Evolutionary conservation across 176 grass and related monocot genomes (phyloP).

Genomic region (Phyllostachys edulis): DNA sequence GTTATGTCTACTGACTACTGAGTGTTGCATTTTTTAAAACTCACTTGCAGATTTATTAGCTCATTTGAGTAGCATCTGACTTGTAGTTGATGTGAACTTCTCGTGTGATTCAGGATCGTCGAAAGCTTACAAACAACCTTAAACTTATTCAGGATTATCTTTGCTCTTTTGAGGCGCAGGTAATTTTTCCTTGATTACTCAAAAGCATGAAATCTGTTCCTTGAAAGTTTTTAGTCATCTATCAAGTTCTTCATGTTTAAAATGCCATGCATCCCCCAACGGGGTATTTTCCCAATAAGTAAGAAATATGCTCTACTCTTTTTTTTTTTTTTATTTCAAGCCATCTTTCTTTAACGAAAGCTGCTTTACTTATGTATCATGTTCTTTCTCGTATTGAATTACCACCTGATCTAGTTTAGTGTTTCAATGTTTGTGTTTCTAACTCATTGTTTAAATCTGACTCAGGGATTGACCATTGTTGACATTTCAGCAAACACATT

Average conservation of each 20-base stretch:
- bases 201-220: background rate
- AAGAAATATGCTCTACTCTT: background rate
- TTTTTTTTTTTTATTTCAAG: background rate
- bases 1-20: background rate
- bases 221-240: background rate
- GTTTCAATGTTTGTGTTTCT: conserved; percentile 15
- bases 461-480: conserved; percentile 77
- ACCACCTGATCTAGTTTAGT: background rate
- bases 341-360: background rate
- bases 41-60: background rate
- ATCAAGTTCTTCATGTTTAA: background rate
- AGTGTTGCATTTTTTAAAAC: background rate
- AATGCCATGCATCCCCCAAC: background rate
- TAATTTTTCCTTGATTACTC: conserved; percentile 33
- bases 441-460: background rate
- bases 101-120: conserved; percentile 60
- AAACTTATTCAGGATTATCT: conserved; percentile 96
- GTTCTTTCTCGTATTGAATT: background rate
- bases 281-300: background rate
- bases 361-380: background rate
- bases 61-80: background rate
- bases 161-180: conserved; percentile 93
- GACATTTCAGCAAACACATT: conserved; percentile 96
- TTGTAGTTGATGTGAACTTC: conserved; percentile 17
- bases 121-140: conserved; percentile 87